Conservation (phyloP, 495 filamentous ascomycete genomes). For the Apiosordaria backusii region DNA sequence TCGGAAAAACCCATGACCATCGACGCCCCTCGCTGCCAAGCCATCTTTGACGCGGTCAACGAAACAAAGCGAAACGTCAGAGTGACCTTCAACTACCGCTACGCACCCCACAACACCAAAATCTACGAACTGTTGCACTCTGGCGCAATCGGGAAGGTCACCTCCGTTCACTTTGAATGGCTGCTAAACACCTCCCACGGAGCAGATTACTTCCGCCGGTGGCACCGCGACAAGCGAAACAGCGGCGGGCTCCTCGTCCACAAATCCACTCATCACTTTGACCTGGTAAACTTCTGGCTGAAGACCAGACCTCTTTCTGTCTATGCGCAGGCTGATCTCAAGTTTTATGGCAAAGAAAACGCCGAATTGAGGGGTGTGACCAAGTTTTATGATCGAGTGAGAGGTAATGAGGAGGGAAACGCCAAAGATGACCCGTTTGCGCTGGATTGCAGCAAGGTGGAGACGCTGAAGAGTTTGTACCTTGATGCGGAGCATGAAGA, state of each 20-base stretch:
- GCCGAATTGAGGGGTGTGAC: conserved; percentile 40
- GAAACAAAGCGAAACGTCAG: conserved; percentile 38
- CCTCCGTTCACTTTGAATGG: conserved; percentile 59
- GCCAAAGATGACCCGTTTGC: conserved; percentile 47
- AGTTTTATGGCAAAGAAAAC: conserved; percentile 48
- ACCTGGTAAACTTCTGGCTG: conserved; percentile 52
- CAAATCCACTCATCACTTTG: conserved; percentile 51
- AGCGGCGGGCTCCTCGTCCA: conserved; percentile 52
- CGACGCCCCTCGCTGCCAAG: conserved; percentile 50
- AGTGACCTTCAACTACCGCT: conserved; percentile 52
- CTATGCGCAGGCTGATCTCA: conserved; percentile 45
- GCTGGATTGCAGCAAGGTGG: conserved; percentile 46
- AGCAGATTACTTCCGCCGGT: conserved; percentile 59
- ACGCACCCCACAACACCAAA: conserved; percentile 51
- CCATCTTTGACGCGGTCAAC: conserved; percentile 45
- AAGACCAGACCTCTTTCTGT: conserved; percentile 43
- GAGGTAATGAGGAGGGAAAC: conserved; percentile 27
- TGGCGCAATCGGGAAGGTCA: conserved; percentile 51
- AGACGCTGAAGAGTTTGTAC: conserved; percentile 53
- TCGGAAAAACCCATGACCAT: conserved; percentile 60
- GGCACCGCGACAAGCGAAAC: conserved; percentile 58
- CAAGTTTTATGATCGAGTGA: conserved; percentile 39
- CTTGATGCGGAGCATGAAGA: conserved; percentile 58
- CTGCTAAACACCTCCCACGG: conserved; percentile 57
- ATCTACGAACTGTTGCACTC: conserved; percentile 46